Evolutionary conservation across 495 filamentous ascomycete species (phyloP).

Genomic region (Achaetomiella virescens): DNA sequence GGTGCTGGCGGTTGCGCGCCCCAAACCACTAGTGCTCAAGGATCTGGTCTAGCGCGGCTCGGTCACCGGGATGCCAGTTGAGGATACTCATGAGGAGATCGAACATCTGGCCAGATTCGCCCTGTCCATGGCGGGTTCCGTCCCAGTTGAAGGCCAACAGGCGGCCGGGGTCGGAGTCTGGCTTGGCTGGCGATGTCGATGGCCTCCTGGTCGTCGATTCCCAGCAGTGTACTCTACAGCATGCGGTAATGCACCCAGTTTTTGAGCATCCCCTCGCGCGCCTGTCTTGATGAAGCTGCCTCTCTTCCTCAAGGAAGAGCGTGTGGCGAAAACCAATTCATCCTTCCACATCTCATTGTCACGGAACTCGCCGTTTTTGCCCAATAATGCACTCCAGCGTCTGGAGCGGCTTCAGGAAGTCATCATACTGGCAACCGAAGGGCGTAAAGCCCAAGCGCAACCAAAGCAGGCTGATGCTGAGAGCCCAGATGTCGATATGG

Average conservation of each 20-base stretch:
- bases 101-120: no score
- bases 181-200: not conserved
- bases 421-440: not conserved
- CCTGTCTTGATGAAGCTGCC: not conserved
- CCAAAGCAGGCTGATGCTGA: slow-evolving; percentile 20
- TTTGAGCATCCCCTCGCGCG: not conserved
- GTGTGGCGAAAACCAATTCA: not conserved
- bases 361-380: not conserved
- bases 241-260: not conserved
- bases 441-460: slow-evolving; percentile 1
- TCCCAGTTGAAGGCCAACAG: not conserved
- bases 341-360: not conserved
- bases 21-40: no score
- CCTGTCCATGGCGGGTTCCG: no score
- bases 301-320: not conserved
- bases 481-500: slow-evolving; percentile 24
- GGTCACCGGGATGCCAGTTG: no score
- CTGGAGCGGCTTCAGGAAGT: not conserved
- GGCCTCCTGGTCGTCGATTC: not conserved
- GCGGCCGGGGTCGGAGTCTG: not conserved
- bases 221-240: not conserved
- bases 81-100: no score
- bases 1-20: no score
- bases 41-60: no score
- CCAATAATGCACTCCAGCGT: slow-evolving; percentile 11